Evolutionary conservation across 441 rosid genomes (phyloP).

Genomic region (Dalechampia spathulata): DNA sequence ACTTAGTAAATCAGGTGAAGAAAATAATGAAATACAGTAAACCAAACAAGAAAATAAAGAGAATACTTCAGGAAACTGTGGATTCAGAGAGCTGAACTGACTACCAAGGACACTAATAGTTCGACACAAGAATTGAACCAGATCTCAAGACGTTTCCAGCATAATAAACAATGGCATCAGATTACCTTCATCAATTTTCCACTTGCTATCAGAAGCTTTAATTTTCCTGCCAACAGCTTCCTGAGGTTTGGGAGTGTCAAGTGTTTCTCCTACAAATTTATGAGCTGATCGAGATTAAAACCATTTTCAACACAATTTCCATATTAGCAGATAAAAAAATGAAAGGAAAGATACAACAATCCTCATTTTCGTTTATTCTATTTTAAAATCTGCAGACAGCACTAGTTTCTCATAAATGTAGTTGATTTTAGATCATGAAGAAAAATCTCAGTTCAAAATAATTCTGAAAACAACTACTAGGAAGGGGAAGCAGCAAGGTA

Average conservation of each 20-base stretch:
- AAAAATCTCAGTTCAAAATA: not conserved
- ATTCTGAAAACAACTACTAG: no score
- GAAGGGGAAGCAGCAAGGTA: no score
- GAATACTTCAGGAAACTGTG: not conserved
- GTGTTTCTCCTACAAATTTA: conserved; percentile 43
- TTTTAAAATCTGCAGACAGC: not conserved
- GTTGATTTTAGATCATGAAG: not conserved
- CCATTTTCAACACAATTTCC: conserved; percentile 6
- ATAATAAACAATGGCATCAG: not conserved
- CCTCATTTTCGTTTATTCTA: not conserved
- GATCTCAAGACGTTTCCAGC: not conserved
- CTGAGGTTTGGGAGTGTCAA: conserved; percentile 42
- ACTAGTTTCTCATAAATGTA: no score
- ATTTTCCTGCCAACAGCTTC: conserved; percentile 58
- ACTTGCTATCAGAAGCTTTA: conserved; percentile 59
- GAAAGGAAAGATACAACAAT: not conserved
- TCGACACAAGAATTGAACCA: not conserved
- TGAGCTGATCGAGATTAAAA: conserved; percentile 17
- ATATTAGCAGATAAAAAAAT: not conserved
- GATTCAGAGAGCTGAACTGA: not conserved
- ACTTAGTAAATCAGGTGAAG: not conserved
- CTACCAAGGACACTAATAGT: not conserved
- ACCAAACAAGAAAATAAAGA: not conserved
- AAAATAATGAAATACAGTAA: not conserved
- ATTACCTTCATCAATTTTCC: conserved; percentile 75